Percentiles rank a stretch among this genome's conserved stretches.
These are phyloP conservation scores for Aspergillus ibericus DNA, from an alignment of 2,329 filamentous ascomycete genomes.

Conservation along the genomic window DNA sequence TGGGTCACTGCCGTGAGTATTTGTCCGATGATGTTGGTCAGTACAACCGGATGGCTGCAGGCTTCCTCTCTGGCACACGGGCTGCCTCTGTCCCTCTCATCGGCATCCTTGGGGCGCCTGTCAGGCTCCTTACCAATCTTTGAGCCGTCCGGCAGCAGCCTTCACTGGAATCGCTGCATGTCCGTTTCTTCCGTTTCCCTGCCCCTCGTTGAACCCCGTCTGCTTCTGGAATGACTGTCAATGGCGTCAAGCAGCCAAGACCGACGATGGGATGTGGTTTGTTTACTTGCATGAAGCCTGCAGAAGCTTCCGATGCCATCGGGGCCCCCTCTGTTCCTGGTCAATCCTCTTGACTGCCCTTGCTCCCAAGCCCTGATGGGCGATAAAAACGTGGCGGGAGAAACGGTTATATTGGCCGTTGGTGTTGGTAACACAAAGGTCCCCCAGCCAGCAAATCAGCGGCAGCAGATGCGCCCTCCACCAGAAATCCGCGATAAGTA, in stretches of 20 bases:
- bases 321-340: neutral
- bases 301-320: neutral
- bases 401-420: neutral
- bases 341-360: no score
- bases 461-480: neutral
- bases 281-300: neutral
- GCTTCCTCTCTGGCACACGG: conserved; percentile 12
- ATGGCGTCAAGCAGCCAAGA: neutral
- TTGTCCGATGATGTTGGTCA: conserved; percentile 24
- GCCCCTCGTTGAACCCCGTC: neutral
- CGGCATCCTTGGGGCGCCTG: conserved; percentile 5
- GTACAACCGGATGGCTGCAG: conserved; percentile 31
- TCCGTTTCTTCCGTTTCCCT: neutral
- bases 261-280: neutral
- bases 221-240: neutral
- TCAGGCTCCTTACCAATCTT: neutral
- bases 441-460: neutral
- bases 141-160: neutral
- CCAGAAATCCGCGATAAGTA: neutral
- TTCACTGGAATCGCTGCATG: no score
- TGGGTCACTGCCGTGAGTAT: no score
- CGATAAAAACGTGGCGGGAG: neutral
- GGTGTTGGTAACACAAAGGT: neutral
- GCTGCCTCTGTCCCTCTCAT: conserved; percentile 9
- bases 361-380: neutral